Conservation (phyloP, 352 stramenopile genomes). For the Phytophthora sp. region DNA sequence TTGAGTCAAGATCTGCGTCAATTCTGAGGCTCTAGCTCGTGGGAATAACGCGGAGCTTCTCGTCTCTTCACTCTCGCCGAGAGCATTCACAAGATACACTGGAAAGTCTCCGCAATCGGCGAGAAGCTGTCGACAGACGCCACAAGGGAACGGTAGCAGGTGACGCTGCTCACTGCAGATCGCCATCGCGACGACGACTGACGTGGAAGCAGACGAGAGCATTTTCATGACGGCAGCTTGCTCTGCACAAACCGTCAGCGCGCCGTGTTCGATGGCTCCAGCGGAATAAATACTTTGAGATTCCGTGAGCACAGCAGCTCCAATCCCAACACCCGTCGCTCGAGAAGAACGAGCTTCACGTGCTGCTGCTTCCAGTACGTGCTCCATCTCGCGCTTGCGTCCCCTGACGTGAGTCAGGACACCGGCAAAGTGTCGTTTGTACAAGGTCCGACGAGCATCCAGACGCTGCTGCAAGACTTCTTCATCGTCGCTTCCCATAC, state of each 20-base stretch:
- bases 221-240: slow-evolving; percentile 60
- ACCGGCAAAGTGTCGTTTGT: slow-evolving; percentile 58
- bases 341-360: slow-evolving; percentile 33
- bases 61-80: slow-evolving; percentile 57
- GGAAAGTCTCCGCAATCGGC: slow-evolving; percentile 77
- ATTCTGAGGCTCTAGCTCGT: slow-evolving; percentile 40
- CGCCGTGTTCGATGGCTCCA: slow-evolving; percentile 45
- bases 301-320: slow-evolving; percentile 59
- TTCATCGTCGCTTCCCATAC: slow-evolving; percentile 19
- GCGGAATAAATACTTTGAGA: slow-evolving; percentile 50
- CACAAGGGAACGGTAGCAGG: slow-evolving; percentile 67
- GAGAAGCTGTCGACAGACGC: slow-evolving; percentile 71
- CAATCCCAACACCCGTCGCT: slow-evolving; percentile 43
- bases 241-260: slow-evolving; percentile 62
- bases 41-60: slow-evolving; percentile 68
- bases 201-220: slow-evolving; percentile 20
- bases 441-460: slow-evolving; percentile 44
- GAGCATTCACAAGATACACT: slow-evolving; percentile 66
- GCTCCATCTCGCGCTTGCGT: slow-evolving; percentile 49
- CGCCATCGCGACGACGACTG: slow-evolving; percentile 52
- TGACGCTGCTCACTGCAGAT: slow-evolving; percentile 63
- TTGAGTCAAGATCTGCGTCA: slow-evolving; percentile 23
- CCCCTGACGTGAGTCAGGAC: slow-evolving; percentile 38
- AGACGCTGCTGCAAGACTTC: slow-evolving; percentile 42
- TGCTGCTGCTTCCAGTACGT: slow-evolving; percentile 60